Evolutionary conservation across 805 yeast species (phyloP).

Genomic region (Yarrowia keelungensis): DNA sequence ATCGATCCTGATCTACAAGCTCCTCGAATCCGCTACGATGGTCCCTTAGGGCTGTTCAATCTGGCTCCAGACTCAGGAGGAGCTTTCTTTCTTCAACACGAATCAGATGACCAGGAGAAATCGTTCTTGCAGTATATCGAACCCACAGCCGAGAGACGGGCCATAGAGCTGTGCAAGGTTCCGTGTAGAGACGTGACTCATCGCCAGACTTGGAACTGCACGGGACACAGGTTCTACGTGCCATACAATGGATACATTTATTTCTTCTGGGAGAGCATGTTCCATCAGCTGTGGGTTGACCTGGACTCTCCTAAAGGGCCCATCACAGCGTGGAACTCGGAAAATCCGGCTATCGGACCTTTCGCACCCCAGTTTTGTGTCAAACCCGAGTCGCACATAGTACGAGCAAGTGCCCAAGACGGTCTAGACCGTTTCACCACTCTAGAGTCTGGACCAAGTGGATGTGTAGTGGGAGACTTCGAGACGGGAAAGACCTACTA

Average conservation of each 20-base stretch:
- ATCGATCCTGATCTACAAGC: no score
- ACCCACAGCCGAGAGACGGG: not conserved
- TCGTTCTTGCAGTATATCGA: not conserved
- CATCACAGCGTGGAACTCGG: not conserved
- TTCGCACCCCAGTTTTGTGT: not conserved
- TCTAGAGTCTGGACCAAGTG: not conserved
- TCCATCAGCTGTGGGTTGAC: not conserved
- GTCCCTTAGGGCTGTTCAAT: not conserved
- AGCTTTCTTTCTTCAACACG: not conserved
- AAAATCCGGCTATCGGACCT: not conserved
- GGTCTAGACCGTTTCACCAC: not conserved
- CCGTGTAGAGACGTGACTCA: not conserved
- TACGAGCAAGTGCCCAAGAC: not conserved
- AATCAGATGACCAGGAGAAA: not conserved
- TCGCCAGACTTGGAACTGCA: not conserved
- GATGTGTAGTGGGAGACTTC: not conserved
- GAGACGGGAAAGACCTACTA: not conserved
- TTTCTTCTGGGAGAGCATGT: not conserved
- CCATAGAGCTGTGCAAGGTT: not conserved
- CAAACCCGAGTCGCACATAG: not conserved
- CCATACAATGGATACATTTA: not conserved
- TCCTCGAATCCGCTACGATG: not conserved
- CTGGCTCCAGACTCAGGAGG: not conserved
- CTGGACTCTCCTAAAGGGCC: not conserved
- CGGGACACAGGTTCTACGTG: not conserved